Conservation (phyloP, 2,329 filamentous ascomycete species). For the Aureobasidium lini region DNA sequence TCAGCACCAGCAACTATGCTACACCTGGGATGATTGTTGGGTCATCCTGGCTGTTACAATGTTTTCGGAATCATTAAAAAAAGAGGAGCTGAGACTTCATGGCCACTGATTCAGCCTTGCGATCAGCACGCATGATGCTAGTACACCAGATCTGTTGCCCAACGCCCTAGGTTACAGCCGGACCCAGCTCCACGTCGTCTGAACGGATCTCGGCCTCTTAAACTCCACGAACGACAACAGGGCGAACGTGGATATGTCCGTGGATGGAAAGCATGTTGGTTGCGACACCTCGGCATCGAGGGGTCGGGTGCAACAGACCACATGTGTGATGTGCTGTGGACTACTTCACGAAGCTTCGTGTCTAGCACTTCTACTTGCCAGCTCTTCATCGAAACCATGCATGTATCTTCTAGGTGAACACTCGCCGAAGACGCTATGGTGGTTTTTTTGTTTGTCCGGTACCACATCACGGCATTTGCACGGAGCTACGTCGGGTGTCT, state of each 20-base stretch:
- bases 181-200: background rate
- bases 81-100: background rate
- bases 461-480: background rate
- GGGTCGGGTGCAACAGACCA: background rate
- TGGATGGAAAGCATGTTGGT: background rate
- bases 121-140: background rate
- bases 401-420: too few species aligned
- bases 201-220: background rate
- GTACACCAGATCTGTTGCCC: background rate
- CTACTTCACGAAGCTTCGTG: background rate
- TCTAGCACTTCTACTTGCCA: too few species aligned
- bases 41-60: background rate
- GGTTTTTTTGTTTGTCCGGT: background rate
- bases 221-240: background rate
- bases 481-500: background rate
- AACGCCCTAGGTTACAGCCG: background rate
- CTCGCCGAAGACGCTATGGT: too few species aligned
- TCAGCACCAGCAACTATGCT: background rate
- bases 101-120: background rate
- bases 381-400: too few species aligned
- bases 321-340: background rate
- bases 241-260: background rate
- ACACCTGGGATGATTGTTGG: background rate
- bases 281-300: background rate
- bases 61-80: background rate